Evolutionary conservation across 306 rosid genomes (phyloP).

Genomic region (Nissolia schottii): DNA sequence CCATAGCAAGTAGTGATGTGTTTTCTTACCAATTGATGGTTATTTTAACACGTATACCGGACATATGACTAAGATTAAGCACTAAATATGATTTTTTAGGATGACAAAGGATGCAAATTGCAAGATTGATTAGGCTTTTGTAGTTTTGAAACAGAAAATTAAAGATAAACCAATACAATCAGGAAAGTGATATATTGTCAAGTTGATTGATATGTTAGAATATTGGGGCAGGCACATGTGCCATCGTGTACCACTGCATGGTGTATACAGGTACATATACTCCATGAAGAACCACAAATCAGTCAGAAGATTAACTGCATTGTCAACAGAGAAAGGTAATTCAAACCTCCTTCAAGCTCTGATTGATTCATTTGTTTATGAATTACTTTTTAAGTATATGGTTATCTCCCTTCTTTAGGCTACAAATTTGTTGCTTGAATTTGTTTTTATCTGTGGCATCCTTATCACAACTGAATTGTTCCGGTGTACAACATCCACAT

Average conservation of each 20-base stretch:
- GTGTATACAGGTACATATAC: conserved; percentile 42
- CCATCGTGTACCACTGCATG: conserved; percentile 36
- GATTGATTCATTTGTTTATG: conserved; percentile 4
- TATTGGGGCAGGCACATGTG: conserved; percentile 52
- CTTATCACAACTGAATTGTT: conserved; percentile 1
- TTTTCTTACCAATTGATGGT: not conserved
- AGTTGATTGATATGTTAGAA: not conserved
- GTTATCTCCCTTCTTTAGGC: conserved; percentile 10
- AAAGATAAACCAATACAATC: not conserved
- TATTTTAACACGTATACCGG: not conserved
- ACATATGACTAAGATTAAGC: not conserved
- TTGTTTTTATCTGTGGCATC: not conserved
- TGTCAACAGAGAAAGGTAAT: conserved; percentile 54
- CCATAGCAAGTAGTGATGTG: not conserved
- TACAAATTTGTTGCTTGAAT: not conserved
- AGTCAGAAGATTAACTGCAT: conserved; percentile 46
- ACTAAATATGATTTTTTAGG: not conserved
- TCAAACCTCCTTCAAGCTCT: conserved; percentile 1
- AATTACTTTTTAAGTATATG: not conserved
- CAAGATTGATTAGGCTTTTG: not conserved
- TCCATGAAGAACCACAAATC: conserved; percentile 42
- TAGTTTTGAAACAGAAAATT: conserved; percentile 12
- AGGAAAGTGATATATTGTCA: not conserved
- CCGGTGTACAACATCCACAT: conserved; percentile 6
- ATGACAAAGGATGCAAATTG: not conserved